Evolutionary conservation across 2,329 filamentous ascomycete species (phyloP).

Genomic region (Paecilomyces dactylethromorphus): DNA sequence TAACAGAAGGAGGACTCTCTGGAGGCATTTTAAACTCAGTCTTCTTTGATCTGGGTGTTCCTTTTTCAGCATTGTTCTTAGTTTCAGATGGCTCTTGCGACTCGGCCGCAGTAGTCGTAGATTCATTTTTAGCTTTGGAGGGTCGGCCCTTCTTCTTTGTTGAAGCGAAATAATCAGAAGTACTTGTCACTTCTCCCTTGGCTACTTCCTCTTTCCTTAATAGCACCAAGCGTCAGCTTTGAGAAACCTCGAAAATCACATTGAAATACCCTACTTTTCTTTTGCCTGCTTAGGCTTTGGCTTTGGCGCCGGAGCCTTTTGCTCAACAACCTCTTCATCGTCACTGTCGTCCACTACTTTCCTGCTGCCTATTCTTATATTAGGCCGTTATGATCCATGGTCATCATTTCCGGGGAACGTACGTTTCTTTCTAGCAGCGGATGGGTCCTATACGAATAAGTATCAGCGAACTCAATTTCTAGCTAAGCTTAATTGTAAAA

Average conservation of each 20-base stretch:
- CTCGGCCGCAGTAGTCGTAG: conserved; percentile 9
- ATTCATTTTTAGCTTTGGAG: conserved; percentile 18
- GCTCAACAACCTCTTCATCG: conserved; percentile 55
- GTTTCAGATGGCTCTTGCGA: conserved; percentile 9
- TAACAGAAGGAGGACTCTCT: conserved; percentile 4
- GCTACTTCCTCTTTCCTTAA: conserved; percentile 44
- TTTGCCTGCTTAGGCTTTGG: conserved; percentile 34
- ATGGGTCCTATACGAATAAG: conserved; percentile 15
- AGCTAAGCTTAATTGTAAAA: not conserved
- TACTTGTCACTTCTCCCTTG: conserved; percentile 52
- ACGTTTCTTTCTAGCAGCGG: conserved; percentile 28
- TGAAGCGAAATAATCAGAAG: conserved; percentile 57
- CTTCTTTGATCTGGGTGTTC: conserved; percentile 32
- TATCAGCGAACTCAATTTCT: not conserved
- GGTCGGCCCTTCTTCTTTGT: conserved; percentile 50
- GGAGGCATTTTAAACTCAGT: conserved; percentile 16
- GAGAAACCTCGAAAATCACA: conserved; percentile 4
- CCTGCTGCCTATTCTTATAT: conserved; percentile 38
- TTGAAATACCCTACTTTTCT: conserved; percentile 40
- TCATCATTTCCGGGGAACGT: conserved; percentile 9
- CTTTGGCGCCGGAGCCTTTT: conserved; percentile 31
- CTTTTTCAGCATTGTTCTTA: conserved; percentile 20
- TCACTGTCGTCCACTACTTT: conserved; percentile 77
- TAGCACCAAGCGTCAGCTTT: conserved; percentile 2
- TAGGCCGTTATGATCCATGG: not conserved